Base-by-base conservation (phyloP, 2,329 filamentous ascomycete species). In the Decorospora gaudefroyi region DNA sequence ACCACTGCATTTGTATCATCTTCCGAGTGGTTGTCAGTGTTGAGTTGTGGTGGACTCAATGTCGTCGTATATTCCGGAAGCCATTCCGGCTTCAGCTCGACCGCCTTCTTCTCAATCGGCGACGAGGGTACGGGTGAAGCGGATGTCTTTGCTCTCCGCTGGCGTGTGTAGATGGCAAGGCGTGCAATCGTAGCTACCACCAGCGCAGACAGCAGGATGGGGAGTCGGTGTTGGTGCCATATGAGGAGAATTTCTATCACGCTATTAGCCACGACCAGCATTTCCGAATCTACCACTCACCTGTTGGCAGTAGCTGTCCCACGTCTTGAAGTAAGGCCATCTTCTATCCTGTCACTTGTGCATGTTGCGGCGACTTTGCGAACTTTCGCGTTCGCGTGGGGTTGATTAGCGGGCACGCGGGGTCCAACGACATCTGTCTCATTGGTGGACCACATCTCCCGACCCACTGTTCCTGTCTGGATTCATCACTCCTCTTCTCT, bases 221-320 rank as follows among this genome's bases (percentile, higher is more conserved):
- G 55, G 25, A 68, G 49, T 32, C 69, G 62, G 43, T 70, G 61
- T 2, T 59, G 46, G 51, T 71, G 69, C 69, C 69, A 72, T 44
- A 71, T 58, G 16, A 57, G 46, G 16, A 72, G 55, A 33, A 71
- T 38, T 47, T 71, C 69, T 72, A 36, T 6, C 2, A 8, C 6
- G n/a, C 23, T 4, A 18, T 54, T 17, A 53, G 37, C 27, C 21
- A 26, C 8, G 35, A 6, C 30, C 18, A 11, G 8, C 4, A 19
- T 11, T 5, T 12, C 1, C 2, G 23, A 18, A 16, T 4, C 8
- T 18, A 8, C 3, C 4, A 30, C 43, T 16, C 15, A 59, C 59
- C 59, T 39, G 49, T 46, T 27, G 55, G 57, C 21, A 61, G 40
- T n/a, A n/a, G n/a, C 33, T 53, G 53, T 27, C 30, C 49, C 27